phyloP scores from a whole-genome alignment of 257 asterid genomes.

The Pogostemon cablin region DNA sequence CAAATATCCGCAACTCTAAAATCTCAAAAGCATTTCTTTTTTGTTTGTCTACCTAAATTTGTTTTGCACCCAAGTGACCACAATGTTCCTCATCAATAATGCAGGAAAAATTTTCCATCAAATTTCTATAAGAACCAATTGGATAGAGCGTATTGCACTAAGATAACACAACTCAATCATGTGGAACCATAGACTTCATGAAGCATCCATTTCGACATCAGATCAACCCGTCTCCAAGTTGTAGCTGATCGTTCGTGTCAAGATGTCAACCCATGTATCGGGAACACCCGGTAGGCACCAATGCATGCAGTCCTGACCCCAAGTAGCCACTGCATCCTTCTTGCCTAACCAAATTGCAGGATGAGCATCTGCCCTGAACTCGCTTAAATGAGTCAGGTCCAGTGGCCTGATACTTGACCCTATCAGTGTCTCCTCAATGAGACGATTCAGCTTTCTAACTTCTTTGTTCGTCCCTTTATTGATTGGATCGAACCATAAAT shows the following conservation, averaged over 20 bases:
- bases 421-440: constrained; percentile 60
- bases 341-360: constrained; percentile 95
- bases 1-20: constrained; percentile 9
- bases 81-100: neutral
- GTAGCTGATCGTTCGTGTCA: constrained; percentile 58
- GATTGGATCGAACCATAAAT: constrained; percentile 84
- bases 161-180: neutral
- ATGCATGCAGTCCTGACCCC: constrained; percentile 99
- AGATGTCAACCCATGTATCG: constrained; percentile 94
- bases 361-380: constrained; percentile 91
- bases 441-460: constrained; percentile 64
- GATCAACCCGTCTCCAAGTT: constrained; percentile 42
- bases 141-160: neutral
- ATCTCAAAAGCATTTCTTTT: neutral
- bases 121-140: neutral
- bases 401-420: constrained; percentile 59
- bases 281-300: constrained; percentile 99
- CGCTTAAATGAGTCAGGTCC: constrained; percentile 77
- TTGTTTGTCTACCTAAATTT: neutral
- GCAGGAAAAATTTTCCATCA: neutral
- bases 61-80: neutral
- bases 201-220: neutral
- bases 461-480: constrained; percentile 87
- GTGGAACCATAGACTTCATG: neutral
- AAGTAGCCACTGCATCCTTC: constrained; percentile 84